Percentiles rank a stretch among this genome's conserved stretches.
These are phyloP conservation scores for Neotropicomus parvogracilis DNA, from an alignment of 1,284 basidiomycete species.

Conservation along the genomic window DNA sequence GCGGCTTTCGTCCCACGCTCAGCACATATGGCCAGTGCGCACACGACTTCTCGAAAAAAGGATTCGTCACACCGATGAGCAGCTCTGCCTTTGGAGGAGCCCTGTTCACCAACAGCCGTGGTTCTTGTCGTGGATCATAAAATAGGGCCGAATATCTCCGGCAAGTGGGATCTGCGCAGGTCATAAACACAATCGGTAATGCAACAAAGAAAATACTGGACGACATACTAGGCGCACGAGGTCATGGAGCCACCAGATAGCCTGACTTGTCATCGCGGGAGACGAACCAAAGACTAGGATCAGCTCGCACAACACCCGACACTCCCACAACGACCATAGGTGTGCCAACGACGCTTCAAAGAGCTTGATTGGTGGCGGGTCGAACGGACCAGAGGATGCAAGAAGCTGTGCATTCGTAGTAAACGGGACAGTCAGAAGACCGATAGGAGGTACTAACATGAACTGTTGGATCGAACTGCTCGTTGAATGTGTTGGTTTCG, in stretches of 20 bases:
- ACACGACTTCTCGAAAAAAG: slow-evolving; percentile 86
- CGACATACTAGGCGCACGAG: slow-evolving; percentile 74
- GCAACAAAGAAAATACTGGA: not conserved
- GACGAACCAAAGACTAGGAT: slow-evolving; percentile 83
- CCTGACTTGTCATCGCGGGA: slow-evolving; percentile 76
- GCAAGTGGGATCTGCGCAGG: slow-evolving; percentile 70
- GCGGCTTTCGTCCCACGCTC: slow-evolving; percentile 51
- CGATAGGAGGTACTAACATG: slow-evolving; percentile 38
- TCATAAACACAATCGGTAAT: not conserved
- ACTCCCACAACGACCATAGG: slow-evolving; percentile 95
- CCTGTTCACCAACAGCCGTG: slow-evolving; percentile 73
- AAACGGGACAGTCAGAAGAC: not conserved
- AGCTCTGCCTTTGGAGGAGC: slow-evolving; percentile 83
- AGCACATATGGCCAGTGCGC: slow-evolving; percentile 91
- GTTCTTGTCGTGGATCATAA: slow-evolving; percentile 93
- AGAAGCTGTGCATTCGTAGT: slow-evolving; percentile 53
- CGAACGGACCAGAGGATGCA: slow-evolving; percentile 69
- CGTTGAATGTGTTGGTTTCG: slow-evolving; percentile 45
- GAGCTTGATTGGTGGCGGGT: slow-evolving; percentile 66
- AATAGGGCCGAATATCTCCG: slow-evolving; percentile 88
- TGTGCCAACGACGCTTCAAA: slow-evolving; percentile 76
- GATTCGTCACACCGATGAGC: slow-evolving; percentile 91
- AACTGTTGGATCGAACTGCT: slow-evolving; percentile 44
- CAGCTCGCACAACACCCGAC: slow-evolving; percentile 83
- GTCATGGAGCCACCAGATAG: slow-evolving; percentile 89